phyloP scores from a whole-genome alignment of 192 early-diverging fungal genomes.

The Gonapodya prolifera region DNA sequence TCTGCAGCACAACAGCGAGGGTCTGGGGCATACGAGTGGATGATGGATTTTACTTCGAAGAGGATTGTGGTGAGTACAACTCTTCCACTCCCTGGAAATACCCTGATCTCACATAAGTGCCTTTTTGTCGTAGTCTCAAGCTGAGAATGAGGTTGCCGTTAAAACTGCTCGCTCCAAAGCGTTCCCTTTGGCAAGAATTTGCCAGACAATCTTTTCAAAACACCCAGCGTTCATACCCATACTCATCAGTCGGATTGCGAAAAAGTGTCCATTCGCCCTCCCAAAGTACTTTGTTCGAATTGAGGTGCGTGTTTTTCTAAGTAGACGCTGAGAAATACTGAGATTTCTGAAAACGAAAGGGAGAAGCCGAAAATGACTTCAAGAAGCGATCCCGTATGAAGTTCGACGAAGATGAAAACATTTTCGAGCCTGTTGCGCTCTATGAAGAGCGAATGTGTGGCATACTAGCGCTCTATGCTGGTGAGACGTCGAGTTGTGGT shows the following conservation, averaged over 20 bases:
- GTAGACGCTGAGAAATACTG: not conserved
- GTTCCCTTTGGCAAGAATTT: constrained; percentile 51
- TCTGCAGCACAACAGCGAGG: not conserved
- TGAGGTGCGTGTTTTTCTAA: constrained; percentile 22
- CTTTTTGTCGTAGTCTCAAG: constrained; percentile 39
- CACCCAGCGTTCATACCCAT: constrained; percentile 45
- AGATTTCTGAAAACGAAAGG: constrained; percentile 7
- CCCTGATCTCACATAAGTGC: not conserved
- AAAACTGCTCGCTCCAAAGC: constrained; percentile 28
- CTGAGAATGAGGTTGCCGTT: constrained; percentile 52
- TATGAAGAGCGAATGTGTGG: constrained; percentile 55
- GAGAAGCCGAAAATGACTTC: constrained; percentile 27
- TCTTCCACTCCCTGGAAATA: no score
- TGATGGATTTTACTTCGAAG: constrained; percentile 43
- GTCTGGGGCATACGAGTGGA: constrained; percentile 24
- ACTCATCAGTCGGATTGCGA: constrained; percentile 48
- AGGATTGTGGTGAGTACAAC: constrained; percentile 32
- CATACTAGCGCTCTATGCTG: constrained; percentile 49
- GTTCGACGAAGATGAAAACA: constrained; percentile 10
- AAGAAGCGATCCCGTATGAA: constrained; percentile 20
- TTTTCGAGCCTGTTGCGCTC: constrained; percentile 40
- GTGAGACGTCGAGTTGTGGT: constrained; percentile 26
- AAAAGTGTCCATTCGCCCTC: constrained; percentile 55
- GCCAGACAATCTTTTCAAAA: constrained; percentile 36
- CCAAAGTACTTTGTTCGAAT: constrained; percentile 42